Evolutionary conservation across 441 rosid genomes (phyloP).

Genomic region (Kokia cookei): DNA sequence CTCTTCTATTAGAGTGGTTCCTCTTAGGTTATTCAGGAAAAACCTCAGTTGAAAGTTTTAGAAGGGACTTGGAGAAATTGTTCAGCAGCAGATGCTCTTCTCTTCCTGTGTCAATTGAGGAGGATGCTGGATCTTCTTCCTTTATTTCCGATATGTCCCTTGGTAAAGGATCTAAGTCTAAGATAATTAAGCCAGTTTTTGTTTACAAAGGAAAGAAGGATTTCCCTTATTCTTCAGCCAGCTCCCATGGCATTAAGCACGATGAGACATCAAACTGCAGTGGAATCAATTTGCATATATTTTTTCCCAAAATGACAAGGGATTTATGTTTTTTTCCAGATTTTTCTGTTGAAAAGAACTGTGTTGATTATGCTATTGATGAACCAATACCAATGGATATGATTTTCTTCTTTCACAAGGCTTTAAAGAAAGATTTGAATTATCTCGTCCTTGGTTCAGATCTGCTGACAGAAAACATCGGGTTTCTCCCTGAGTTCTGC

Average conservation of each 20-base stretch:
- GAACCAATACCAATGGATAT: constrained; percentile 63
- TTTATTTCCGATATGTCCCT: constrained; percentile 12
- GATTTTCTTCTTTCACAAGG: constrained; percentile 83
- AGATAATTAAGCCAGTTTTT: constrained; percentile 15
- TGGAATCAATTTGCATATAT: constrained; percentile 38
- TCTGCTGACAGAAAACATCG: constrained; percentile 43
- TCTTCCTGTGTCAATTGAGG: constrained; percentile 27
- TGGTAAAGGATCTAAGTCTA: constrained; percentile 19
- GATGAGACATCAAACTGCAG: constrained; percentile 40
- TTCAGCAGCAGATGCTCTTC: constrained; percentile 40
- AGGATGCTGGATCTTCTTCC: constrained; percentile 30
- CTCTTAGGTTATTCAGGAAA: constrained; percentile 54
- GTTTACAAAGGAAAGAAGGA: constrained; percentile 23
- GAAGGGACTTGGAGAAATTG: constrained; percentile 41
- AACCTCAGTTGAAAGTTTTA: constrained; percentile 40
- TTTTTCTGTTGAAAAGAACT: constrained; percentile 31
- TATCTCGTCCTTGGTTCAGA: constrained; percentile 58
- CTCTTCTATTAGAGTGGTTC: constrained; percentile 63
- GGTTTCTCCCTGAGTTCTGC: constrained; percentile 52
- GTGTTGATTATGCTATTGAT: constrained; percentile 18
- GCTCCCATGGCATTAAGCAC: constrained; percentile 18
- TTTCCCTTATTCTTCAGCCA: constrained; percentile 17
- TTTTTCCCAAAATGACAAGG: constrained; percentile 31
- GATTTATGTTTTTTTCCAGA: constrained; percentile 21
- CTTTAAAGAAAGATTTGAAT: constrained; percentile 69